Evolutionary conservation across 2,329 filamentous ascomycete species (phyloP).

Genomic region (Colletotrichum eremochloae): DNA sequence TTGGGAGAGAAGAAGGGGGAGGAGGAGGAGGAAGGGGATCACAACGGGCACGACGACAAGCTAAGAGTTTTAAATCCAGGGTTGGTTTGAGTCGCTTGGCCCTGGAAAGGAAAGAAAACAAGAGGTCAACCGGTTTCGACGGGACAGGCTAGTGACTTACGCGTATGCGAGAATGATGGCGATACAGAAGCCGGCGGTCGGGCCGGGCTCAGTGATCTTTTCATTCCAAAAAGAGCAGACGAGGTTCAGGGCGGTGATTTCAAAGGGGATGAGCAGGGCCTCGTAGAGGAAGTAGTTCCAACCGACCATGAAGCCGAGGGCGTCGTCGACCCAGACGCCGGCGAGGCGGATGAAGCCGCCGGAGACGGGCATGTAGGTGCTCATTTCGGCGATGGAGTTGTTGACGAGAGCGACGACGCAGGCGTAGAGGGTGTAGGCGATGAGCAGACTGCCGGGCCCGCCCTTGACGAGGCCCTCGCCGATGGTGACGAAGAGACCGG

Average conservation of each 20-base stretch:
- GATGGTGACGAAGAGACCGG: constrained; percentile 62
- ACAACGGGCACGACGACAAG: constrained; percentile 29
- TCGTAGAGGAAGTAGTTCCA: constrained; percentile 73
- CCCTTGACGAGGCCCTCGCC: constrained; percentile 51
- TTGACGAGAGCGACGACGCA: constrained; percentile 57
- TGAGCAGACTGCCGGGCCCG: constrained; percentile 37
- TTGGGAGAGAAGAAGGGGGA: not conserved
- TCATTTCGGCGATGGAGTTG: constrained; percentile 48
- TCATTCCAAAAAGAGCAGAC: constrained; percentile 47
- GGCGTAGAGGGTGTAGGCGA: constrained; percentile 41
- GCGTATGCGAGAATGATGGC: constrained; percentile 42
- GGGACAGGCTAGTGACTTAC: constrained; percentile 25
- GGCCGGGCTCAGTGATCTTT: constrained; percentile 36
- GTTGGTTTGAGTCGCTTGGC: constrained; percentile 27
- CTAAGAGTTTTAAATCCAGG: constrained; percentile 5
- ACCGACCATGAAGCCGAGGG: constrained; percentile 67
- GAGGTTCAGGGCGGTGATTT: constrained; percentile 45
- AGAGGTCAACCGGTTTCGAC: constrained; percentile 27
- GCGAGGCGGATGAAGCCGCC: constrained; percentile 38
- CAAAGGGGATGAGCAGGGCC: constrained; percentile 55
- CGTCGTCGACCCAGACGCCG: constrained; percentile 65
- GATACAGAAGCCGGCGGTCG: constrained; percentile 45
- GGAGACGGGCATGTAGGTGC: constrained; percentile 51
- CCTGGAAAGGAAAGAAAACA: not conserved
- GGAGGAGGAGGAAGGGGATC: not conserved